These are phyloP conservation scores for Saposhnikovia divaricata DNA, from an alignment of 129 eudicot species.

Conservation along the genomic window DNA sequence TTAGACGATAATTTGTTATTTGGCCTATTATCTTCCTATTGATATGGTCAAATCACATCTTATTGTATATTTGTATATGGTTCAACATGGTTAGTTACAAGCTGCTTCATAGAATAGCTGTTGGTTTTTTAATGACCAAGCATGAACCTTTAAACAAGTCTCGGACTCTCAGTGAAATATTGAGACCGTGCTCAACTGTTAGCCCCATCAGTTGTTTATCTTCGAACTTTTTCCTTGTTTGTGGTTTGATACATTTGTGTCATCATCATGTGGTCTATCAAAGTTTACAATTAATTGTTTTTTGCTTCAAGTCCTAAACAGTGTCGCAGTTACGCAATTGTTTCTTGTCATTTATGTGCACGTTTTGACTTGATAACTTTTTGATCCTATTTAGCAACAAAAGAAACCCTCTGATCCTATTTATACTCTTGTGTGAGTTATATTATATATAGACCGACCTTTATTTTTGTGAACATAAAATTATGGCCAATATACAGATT, in stretches of 20 bases:
- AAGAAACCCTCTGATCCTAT: neutral
- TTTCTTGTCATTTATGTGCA: neutral
- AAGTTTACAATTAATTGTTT: neutral
- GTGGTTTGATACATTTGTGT: neutral
- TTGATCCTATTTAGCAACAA: neutral
- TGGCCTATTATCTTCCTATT: neutral
- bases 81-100: neutral
- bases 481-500: constrained; percentile 25
- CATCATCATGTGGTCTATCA: neutral
- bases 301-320: neutral
- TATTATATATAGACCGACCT: neutral
- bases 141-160: neutral
- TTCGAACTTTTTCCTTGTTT: neutral
- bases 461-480: neutral
- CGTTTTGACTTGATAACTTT: neutral
- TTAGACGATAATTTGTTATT: neutral
- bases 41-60: neutral
- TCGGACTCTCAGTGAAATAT: neutral
- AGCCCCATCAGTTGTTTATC: neutral
- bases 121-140: neutral
- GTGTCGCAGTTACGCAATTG: neutral
- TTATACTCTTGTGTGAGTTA: neutral
- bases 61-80: neutral
- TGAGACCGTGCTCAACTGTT: neutral
- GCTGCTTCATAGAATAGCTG: neutral